A percentile compares a stretch with the other conserved stretches of the same genome.
These are phyloP conservation scores for Caryopteris hybrid DNA, from an alignment of 305 asterid species.

Conservation along the genomic window DNA sequence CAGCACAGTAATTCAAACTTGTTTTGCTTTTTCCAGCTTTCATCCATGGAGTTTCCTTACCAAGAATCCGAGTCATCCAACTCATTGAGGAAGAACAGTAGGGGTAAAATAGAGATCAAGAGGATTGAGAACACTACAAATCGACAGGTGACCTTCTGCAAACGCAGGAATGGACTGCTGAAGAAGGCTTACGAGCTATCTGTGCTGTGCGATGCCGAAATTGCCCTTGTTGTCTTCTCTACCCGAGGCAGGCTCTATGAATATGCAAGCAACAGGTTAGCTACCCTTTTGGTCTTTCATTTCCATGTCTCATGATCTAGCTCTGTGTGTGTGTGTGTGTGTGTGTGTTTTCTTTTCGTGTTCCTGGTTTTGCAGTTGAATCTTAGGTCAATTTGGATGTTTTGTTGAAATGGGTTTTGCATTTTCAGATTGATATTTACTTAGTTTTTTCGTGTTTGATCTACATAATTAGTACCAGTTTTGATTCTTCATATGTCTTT, in stretches of 20 bases:
- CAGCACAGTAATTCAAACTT: slow-evolving; percentile 13
- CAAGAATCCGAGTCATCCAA: slow-evolving; percentile 55
- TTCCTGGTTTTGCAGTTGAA: not conserved
- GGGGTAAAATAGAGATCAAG: slow-evolving; percentile 87
- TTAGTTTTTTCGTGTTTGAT: too few species aligned
- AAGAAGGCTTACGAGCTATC: slow-evolving; percentile 88
- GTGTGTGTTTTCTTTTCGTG: not conserved
- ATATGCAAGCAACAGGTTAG: slow-evolving; percentile 75
- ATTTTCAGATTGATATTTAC: too few species aligned
- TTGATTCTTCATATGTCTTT: slow-evolving; percentile 24
- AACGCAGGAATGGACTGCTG: slow-evolving; percentile 72
- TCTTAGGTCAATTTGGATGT: too few species aligned
- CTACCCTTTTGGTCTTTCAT: not conserved
- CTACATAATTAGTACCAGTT: too few species aligned
- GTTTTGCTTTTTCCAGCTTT: slow-evolving; percentile 64
- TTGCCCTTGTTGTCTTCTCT: slow-evolving; percentile 81
- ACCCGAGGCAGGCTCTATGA: slow-evolving; percentile 81
- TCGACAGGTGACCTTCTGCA: slow-evolving; percentile 89
- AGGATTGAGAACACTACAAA: slow-evolving; percentile 82
- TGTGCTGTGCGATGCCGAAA: slow-evolving; percentile 82
- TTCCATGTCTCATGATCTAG: not conserved
- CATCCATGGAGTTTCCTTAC: slow-evolving; percentile 52
- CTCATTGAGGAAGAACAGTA: slow-evolving; percentile 50
- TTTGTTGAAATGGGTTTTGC: too few species aligned
- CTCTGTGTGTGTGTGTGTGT: not conserved